Evolutionary conservation across 208 protist genomes (phyloP).

Genomic region (Acanthamoeba royreba): DNA sequence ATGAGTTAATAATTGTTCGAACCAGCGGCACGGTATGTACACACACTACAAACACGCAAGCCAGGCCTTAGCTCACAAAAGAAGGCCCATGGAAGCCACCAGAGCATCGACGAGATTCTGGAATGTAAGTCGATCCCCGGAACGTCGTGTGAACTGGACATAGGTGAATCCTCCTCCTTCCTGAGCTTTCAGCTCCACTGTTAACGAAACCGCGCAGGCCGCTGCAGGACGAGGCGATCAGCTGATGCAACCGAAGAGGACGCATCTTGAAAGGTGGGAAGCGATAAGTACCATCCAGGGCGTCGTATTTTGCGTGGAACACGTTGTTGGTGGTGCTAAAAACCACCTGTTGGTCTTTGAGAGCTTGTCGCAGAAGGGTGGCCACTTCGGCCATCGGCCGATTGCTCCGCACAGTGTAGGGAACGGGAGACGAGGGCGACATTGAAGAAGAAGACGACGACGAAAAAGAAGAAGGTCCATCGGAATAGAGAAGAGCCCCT

Average conservation of each 20-base stretch:
- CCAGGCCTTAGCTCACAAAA: too few relatives aligned
- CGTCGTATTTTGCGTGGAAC: not conserved
- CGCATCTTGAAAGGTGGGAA: not conserved
- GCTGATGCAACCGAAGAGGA: not conserved
- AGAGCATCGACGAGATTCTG: not conserved
- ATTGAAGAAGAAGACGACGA: not conserved
- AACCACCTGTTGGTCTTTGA: not conserved
- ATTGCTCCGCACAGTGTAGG: not conserved
- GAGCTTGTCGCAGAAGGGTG: not conserved
- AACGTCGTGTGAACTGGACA: not conserved
- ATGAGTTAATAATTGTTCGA: too few relatives aligned
- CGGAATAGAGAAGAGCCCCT: too few relatives aligned
- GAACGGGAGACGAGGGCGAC: not conserved
- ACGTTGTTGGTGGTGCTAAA: not conserved
- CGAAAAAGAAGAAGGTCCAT: not conserved
- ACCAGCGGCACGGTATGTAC: too few relatives aligned
- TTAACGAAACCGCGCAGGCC: not conserved
- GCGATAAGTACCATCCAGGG: not conserved
- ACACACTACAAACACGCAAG: too few relatives aligned
- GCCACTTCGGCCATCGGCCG: not conserved
- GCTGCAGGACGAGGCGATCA: not conserved
- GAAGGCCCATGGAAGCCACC: not conserved
- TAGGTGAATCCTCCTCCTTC: not conserved
- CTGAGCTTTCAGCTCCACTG: not conserved
- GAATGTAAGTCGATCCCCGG: not conserved